Percentiles rank a stretch among this genome's conserved stretches.
These are phyloP conservation scores for Glycyrrhiza uralensis DNA, from an alignment of 306 rosid genomes.

Conservation along the genomic window DNA sequence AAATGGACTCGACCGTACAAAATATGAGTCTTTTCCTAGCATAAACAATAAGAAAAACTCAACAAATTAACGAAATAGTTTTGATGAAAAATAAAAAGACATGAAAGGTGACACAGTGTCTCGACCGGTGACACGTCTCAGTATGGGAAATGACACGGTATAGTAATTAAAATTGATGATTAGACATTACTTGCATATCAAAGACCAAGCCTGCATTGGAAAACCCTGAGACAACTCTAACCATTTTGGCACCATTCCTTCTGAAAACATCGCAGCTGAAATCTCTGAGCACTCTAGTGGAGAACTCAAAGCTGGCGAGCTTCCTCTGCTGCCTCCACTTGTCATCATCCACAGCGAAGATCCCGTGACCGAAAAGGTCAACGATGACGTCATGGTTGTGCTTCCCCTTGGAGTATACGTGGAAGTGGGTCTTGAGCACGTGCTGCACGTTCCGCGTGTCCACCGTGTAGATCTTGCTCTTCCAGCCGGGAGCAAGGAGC, in stretches of 20 bases:
- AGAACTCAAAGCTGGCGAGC: slow-evolving; percentile 64
- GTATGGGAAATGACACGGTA: no score
- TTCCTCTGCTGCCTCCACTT: slow-evolving; percentile 79
- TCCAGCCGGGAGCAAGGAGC: slow-evolving; percentile 33
- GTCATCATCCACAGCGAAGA: slow-evolving; percentile 62
- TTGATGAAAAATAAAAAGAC: no score
- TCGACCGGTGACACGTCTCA: no score
- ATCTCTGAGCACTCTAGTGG: slow-evolving; percentile 67
- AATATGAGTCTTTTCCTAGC: no score
- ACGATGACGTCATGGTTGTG: slow-evolving; percentile 11
- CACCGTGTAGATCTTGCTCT: slow-evolving; percentile 47
- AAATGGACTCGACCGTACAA: no score
- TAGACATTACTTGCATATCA: slow-evolving; percentile 75
- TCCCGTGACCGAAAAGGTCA: slow-evolving; percentile 68
- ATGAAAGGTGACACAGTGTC: no score
- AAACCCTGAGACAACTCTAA: slow-evolving; percentile 30
- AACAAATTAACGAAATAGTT: no score
- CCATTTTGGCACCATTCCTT: slow-evolving; percentile 50
- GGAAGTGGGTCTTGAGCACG: slow-evolving; percentile 41
- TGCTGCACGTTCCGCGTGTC: slow-evolving; percentile 53
- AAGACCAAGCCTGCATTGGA: slow-evolving; percentile 32
- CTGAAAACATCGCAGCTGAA: slow-evolving; percentile 57
- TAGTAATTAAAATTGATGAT: no score
- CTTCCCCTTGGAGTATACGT: slow-evolving; percentile 54
- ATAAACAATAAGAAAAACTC: no score